Percentiles rank a stretch among this genome's conserved stretches.
These are phyloP conservation scores for Yamadazyma diospyri DNA, from an alignment of 1,139 yeast species.

Conservation along the genomic window DNA sequence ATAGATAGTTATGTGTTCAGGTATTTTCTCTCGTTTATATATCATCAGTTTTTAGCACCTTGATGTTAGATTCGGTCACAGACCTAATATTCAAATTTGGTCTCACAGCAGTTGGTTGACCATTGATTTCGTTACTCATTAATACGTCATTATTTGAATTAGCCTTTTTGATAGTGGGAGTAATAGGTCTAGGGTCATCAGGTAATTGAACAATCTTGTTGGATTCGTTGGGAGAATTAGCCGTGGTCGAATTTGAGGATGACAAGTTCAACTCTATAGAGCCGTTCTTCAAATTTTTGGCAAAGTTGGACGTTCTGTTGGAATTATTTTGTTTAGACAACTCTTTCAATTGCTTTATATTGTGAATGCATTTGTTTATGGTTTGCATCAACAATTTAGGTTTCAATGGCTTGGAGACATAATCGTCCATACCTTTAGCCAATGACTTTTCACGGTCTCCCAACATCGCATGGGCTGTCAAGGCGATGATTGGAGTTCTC, in stretches of 20 bases:
- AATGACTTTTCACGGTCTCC: conserved; percentile 84
- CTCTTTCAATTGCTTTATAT: conserved; percentile 56
- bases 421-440: conserved; percentile 90
- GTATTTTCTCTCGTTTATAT: conserved; percentile 1
- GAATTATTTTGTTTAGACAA: conserved; percentile 48
- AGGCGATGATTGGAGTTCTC: conserved; percentile 82
- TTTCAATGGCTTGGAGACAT: conserved; percentile 80
- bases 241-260: conserved; percentile 8
- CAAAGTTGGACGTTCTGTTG: conserved; percentile 46
- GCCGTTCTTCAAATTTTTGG: conserved; percentile 42
- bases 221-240: conserved; percentile 13
- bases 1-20: too few species aligned
- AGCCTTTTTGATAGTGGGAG: conserved; percentile 23
- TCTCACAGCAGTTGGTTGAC: conserved; percentile 14
- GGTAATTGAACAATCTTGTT: conserved; percentile 10
- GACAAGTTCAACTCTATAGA: conserved; percentile 21
- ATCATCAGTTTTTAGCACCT: conserved; percentile 3
- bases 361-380: conserved; percentile 77
- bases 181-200: conserved; percentile 12
- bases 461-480: conserved; percentile 90
- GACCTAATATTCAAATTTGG: conserved; percentile 34
- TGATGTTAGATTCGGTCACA: conserved; percentile 29
- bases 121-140: conserved; percentile 8
- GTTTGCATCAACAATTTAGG: conserved; percentile 82
- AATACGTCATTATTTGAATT: conserved; percentile 26